Evolutionary conservation across 208 protist genomes (phyloP).

Genomic region (Trichomonas vaginalis): DNA sequence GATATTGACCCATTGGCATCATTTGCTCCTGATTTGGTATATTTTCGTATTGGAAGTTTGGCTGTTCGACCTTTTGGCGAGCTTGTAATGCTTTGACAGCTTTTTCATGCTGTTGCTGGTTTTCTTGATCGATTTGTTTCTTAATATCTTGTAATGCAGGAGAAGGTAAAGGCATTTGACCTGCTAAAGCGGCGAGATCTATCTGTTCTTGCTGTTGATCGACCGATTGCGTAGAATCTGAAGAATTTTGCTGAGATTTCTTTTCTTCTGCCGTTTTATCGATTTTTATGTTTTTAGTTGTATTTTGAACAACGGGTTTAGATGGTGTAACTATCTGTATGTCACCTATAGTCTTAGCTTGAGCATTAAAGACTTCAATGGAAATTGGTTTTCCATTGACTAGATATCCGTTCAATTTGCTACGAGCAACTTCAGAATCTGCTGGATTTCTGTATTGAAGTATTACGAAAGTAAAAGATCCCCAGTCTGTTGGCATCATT

Average conservation of each 20-base stretch:
- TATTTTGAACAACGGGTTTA: not conserved
- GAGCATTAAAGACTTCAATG: not conserved
- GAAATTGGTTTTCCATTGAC: not conserved
- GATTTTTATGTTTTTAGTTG: not conserved
- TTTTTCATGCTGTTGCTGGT: not conserved
- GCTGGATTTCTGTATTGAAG: not conserved
- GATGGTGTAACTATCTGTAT: not conserved
- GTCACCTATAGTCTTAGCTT: not conserved
- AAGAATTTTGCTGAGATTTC: not conserved
- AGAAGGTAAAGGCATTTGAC: not conserved
- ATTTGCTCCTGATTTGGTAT: too few relatives aligned
- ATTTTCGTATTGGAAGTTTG: not conserved
- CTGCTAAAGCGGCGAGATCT: not conserved
- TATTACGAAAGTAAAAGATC: not conserved
- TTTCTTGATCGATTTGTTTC: not conserved
- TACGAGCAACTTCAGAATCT: not conserved
- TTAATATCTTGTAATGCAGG: not conserved
- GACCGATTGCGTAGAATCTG: too few relatives aligned
- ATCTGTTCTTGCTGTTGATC: not conserved
- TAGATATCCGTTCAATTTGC: not conserved
- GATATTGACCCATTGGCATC: not conserved
- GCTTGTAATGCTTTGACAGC: not conserved
- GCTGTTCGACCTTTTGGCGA: not conserved
- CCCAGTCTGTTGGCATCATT: not conserved
- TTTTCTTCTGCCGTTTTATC: not conserved